These are phyloP conservation scores for Tricholoma flavovirens DNA, from an alignment of 768 basidiomycete species.

Conservation along the genomic window DNA sequence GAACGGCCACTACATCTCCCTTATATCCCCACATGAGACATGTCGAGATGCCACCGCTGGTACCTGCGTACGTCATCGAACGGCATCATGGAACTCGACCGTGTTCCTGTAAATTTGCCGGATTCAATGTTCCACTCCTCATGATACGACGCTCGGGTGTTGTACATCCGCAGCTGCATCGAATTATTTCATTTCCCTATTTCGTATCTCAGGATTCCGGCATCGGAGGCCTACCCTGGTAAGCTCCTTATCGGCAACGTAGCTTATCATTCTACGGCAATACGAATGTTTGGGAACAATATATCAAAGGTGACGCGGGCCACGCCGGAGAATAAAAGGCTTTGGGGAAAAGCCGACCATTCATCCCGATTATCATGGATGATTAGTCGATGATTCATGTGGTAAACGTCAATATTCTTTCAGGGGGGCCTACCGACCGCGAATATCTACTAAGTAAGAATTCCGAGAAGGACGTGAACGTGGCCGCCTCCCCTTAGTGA, in stretches of 20 bases:
- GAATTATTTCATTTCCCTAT: too few species aligned
- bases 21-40: neutral
- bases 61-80: neutral
- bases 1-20: too few species aligned
- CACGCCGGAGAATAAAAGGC: neutral
- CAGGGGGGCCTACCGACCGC: neutral
- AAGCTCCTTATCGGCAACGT: too few species aligned
- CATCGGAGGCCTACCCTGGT: too few species aligned
- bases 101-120: neutral
- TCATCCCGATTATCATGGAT: neutral
- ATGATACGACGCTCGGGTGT: neutral
- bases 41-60: neutral
- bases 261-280: neutral
- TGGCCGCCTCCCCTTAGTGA: neutral
- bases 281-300: neutral
- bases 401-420: neutral
- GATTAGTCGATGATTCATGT: neutral
- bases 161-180: neutral
- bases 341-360: neutral
- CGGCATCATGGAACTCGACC: neutral
- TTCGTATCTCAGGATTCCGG: too few species aligned
- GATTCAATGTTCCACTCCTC: too few species aligned
- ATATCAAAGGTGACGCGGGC: too few species aligned
- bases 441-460: neutral
- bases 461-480: neutral